Conservation (phyloP, 2,329 filamentous ascomycete genomes). For the Aspergillus felis region DNA sequence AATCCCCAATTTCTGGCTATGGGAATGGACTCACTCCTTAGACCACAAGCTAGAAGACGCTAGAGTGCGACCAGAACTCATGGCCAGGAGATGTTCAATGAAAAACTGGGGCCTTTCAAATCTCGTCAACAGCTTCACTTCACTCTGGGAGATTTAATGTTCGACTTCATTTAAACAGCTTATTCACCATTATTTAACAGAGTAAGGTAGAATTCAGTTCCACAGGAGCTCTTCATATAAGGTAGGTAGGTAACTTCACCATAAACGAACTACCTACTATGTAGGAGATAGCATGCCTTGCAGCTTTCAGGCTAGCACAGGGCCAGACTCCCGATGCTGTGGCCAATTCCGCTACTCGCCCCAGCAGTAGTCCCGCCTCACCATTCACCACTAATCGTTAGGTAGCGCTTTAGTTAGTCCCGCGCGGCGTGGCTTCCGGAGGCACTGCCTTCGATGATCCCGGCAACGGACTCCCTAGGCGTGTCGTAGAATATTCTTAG, state of each 20-base stretch:
- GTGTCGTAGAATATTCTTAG: constrained; percentile 18
- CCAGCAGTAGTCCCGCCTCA: neutral
- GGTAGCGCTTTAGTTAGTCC: constrained; percentile 2
- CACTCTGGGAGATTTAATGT: neutral
- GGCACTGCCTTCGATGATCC: constrained; percentile 11
- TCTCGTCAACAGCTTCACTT: neutral
- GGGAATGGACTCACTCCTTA: constrained; percentile 9
- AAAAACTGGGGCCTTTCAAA: constrained; percentile 1
- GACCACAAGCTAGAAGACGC: constrained; percentile 29
- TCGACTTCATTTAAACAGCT: neutral
- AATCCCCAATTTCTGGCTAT: constrained; percentile 9
- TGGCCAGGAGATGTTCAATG: constrained; percentile 23
- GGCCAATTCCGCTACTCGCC: neutral
- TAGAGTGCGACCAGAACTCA: constrained; percentile 28
- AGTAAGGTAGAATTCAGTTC: neutral
- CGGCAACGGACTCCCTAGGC: constrained; percentile 9
- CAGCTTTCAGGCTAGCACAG: neutral
- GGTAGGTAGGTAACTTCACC: too few relatives aligned
- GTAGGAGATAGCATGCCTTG: neutral
- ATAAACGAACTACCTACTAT: neutral
- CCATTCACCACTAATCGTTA: neutral
- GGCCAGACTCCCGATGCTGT: neutral
- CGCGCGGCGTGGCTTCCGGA: constrained; percentile 10
- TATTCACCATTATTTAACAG: neutral
- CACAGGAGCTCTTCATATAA: neutral